phyloP scores from a whole-genome alignment of 73 alveolate species.

The Paramecium pentaurelia region DNA sequence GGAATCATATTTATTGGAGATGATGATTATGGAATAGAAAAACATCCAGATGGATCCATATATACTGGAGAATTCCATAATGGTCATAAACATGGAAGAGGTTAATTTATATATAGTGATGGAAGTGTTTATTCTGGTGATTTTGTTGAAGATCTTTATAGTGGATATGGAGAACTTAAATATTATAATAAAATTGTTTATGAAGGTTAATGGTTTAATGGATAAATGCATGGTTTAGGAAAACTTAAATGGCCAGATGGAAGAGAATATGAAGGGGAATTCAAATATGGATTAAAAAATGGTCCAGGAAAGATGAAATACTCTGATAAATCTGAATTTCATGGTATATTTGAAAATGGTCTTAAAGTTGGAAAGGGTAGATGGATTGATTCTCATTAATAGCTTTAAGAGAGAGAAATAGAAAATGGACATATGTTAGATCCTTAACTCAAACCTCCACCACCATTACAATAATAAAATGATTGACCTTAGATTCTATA shows the following conservation, averaged over 20 bases:
- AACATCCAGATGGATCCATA: slow-evolving; percentile 19
- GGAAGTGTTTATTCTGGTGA: slow-evolving; percentile 50
- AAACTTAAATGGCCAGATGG: slow-evolving; percentile 79
- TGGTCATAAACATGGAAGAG: slow-evolving; percentile 49
- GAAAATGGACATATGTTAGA: slow-evolving; percentile 43
- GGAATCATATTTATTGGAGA: slow-evolving; percentile 32
- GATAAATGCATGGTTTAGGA: slow-evolving; percentile 67
- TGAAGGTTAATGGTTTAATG: slow-evolving; percentile 52
- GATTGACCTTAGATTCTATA: not conserved
- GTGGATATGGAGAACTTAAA: slow-evolving; percentile 57
- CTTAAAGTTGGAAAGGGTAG: slow-evolving; percentile 36
- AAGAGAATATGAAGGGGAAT: slow-evolving; percentile 83
- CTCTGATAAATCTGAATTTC: slow-evolving; percentile 13
- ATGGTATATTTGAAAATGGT: slow-evolving; percentile 41
- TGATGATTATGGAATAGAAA: not conserved
- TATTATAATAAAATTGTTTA: not conserved
- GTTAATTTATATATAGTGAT: slow-evolving; percentile 1
- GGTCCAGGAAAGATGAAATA: slow-evolving; percentile 76
- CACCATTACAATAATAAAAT: not conserved
- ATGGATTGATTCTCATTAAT: slow-evolving; percentile 30
- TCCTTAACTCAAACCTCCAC: slow-evolving; percentile 4
- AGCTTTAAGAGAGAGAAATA: not conserved
- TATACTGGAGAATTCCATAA: slow-evolving; percentile 40
- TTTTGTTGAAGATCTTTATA: not conserved
- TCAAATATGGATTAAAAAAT: slow-evolving; percentile 77